Conservation (phyloP, 129 eudicot genomes). For the Centrapalus pauciflorus region DNA sequence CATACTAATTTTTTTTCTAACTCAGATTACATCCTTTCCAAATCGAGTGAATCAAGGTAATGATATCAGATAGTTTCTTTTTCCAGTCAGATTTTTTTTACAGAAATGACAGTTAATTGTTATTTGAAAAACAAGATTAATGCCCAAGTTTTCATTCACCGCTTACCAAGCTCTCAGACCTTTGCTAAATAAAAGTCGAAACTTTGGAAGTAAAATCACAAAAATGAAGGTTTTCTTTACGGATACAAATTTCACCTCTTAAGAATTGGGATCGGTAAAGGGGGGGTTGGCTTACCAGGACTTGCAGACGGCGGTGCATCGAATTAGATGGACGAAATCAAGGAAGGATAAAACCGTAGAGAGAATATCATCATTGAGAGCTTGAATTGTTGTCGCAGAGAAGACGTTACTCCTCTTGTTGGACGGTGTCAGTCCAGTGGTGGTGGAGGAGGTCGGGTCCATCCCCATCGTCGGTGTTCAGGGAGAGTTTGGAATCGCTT, state of each 20-base stretch:
- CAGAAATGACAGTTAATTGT: too few relatives aligned
- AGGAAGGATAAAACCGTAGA: conserved; percentile 56
- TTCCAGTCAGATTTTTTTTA: too few relatives aligned
- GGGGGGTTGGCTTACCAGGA: conserved; percentile 47
- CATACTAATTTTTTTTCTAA: not conserved
- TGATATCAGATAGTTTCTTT: too few relatives aligned
- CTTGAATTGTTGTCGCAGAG: conserved; percentile 29
- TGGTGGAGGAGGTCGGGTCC: conserved; percentile 34
- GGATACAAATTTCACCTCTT: not conserved
- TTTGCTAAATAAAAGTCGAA: not conserved
- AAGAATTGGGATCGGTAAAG: not conserved
- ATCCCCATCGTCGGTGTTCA: conserved; percentile 15
- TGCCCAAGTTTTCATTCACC: too few relatives aligned
- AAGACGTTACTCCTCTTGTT: conserved; percentile 25
- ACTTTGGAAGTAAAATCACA: not conserved
- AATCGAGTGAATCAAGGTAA: too few relatives aligned
- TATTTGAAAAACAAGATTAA: too few relatives aligned
- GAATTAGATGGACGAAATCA: conserved; percentile 60
- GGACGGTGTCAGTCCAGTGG: conserved; percentile 28
- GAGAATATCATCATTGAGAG: conserved; percentile 48
- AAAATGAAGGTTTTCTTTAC: not conserved
- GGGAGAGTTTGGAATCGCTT: not conserved
- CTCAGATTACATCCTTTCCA: not conserved
- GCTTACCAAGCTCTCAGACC: not conserved
- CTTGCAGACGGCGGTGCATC: conserved; percentile 82